phyloP scores from a whole-genome alignment of 2,329 filamentous ascomycete species.

The Fusarium virguliforme region DNA sequence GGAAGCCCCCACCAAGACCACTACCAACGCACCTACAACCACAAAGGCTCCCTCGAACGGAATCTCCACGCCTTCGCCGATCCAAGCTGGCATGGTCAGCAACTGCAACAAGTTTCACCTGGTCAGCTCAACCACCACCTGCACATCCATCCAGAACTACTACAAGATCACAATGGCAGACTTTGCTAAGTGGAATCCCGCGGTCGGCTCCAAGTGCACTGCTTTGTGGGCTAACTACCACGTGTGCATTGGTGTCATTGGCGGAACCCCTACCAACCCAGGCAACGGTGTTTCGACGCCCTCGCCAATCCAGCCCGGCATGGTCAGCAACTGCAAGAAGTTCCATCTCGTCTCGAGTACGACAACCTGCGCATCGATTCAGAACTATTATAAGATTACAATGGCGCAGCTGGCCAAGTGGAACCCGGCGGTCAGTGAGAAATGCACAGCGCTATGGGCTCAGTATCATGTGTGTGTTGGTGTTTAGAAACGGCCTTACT shows the following conservation, averaged over 20 bases:
- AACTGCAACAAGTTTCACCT: not conserved
- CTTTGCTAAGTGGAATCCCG: not conserved
- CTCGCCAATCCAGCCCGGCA: constrained; percentile 49
- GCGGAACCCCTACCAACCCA: constrained; percentile 8
- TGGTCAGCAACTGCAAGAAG: constrained; percentile 26
- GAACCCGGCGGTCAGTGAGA: no score
- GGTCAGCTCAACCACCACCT: not conserved
- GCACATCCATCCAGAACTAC: not conserved
- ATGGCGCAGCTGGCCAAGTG: constrained; percentile 43
- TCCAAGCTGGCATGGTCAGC: not conserved
- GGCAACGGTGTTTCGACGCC: constrained; percentile 47
- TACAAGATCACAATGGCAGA: not conserved
- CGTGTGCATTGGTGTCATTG: not conserved
- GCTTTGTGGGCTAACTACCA: not conserved
- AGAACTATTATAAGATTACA: constrained; percentile 40
- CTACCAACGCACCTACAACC: not conserved
- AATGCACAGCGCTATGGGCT: not conserved
- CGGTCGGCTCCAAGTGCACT: not conserved
- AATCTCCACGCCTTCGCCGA: constrained; percentile 47
- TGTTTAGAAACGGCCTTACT: not conserved
- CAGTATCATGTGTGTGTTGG: no score
- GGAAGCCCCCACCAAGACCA: not conserved
- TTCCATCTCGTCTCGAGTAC: constrained; percentile 48
- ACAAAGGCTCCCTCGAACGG: constrained; percentile 29
- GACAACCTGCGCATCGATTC: constrained; percentile 50